Evolutionary conservation across 1,284 basidiomycete species (phyloP), one percentile per base, ranked within the genome.

Genomic region (Ustilago trichophora): DNA sequence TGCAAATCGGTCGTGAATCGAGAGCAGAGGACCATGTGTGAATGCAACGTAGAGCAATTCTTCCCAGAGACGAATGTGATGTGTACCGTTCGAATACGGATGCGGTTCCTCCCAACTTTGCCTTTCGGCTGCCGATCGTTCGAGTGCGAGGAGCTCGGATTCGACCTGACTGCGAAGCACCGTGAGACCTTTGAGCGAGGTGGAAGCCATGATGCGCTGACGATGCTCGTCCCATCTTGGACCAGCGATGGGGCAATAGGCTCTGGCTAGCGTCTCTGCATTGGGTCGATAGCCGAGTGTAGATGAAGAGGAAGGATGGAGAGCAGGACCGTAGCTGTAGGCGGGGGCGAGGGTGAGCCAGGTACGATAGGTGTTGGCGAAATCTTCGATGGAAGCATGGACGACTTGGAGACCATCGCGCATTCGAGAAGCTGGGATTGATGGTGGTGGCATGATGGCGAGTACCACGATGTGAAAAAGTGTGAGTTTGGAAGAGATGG

Each of bases 71-170:
- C 44, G 38, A 21, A 60, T 63, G 37, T 73, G 63, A 32, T 64
- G 70, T 6, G 62, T 63, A 10, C 62, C 72, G 38, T 75, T 75
- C n/a, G 73, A 72, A 24, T 65, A 71, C 2, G 56, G 53, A 42
- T 59, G 69, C 6, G 63, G 53, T 11, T 65, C 51, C 1, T 70
- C 13, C 54, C 62, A 60, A 47, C 50, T 60, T 22, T 42, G 49
- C 12, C 48, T 35, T 36, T 69, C 54, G 1, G 51, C 36, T 15
- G 56, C 62, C 8, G 66, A 31, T 15, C 58, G 27, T 13, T 58
- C 32, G 11, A 72, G 34, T 9, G 58, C 54, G n/a, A 31, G 22
- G 12, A 72, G 52, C 24, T 72, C 68, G 19, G 64, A 33, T 24
- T 60, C 54, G 43, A 68, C 53, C 34, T 60, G 58, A 27, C 49